These are phyloP conservation scores for Auricularia sp. DNA, from an alignment of 768 basidiomycete species.

Conservation along the genomic window DNA sequence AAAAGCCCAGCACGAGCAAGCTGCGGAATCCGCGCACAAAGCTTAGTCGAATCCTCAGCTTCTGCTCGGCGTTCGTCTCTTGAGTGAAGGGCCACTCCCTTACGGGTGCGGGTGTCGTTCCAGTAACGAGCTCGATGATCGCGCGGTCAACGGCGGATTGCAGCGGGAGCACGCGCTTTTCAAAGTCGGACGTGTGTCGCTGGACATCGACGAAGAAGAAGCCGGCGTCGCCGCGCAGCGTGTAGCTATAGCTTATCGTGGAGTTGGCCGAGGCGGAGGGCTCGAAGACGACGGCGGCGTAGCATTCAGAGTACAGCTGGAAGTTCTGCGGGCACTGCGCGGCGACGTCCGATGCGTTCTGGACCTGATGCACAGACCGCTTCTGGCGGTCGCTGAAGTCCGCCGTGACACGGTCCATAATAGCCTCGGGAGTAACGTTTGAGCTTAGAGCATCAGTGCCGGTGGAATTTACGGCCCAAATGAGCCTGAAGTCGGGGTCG, in stretches of 20 bases:
- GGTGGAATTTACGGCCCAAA: slow-evolving; percentile 58
- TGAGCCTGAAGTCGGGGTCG: slow-evolving; percentile 39
- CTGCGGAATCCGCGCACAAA: slow-evolving; percentile 53
- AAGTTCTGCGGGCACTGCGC: slow-evolving; percentile 63
- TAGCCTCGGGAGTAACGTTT: slow-evolving; percentile 40
- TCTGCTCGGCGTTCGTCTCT: slow-evolving; percentile 57
- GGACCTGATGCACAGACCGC: slow-evolving; percentile 38
- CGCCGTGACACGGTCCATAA: slow-evolving; percentile 51
- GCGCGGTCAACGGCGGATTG: slow-evolving; percentile 74
- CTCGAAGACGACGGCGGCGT: slow-evolving; percentile 53
- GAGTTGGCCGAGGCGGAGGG: slow-evolving; percentile 13
- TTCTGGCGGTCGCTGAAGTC: slow-evolving; percentile 41
- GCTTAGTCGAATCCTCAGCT: slow-evolving; percentile 44
- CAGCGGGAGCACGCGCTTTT: slow-evolving; percentile 55
- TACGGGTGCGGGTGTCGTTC: slow-evolving; percentile 44
- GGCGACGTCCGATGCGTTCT: slow-evolving; percentile 40
- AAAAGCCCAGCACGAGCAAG: slow-evolving; percentile 59
- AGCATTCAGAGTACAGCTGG: slow-evolving; percentile 59
- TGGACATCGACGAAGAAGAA: slow-evolving; percentile 55
- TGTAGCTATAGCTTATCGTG: slow-evolving; percentile 39
- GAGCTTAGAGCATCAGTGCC: slow-evolving; percentile 18
- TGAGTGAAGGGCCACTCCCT: slow-evolving; percentile 65
- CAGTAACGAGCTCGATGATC: slow-evolving; percentile 60
- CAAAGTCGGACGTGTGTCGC: slow-evolving; percentile 58
- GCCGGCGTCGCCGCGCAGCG: slow-evolving; percentile 58